Evolutionary conservation across 495 filamentous ascomycete species (phyloP), one percentile per base, ranked within the genome.

Genomic region (Astrocystis sublimbata): DNA sequence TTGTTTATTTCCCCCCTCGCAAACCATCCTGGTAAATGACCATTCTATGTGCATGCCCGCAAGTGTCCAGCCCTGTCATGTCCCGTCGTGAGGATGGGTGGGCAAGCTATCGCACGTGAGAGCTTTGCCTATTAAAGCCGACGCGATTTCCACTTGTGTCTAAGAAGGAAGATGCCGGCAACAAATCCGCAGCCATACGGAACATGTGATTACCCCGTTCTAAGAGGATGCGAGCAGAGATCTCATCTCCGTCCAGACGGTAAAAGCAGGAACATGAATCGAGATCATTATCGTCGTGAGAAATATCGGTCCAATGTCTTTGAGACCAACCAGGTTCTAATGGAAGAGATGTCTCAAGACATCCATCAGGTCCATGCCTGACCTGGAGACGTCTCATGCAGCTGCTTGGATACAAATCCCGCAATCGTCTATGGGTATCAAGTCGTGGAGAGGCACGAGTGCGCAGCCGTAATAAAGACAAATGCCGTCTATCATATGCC

Each of bases 401-500:
- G 70, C 75, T 76, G 75, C 73, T 63, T 68, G 70, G 67, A 66
- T 70, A 65, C 69, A 66, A 66, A 72, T 70, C 64, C 68, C 71
- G 71, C 70, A 72, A 67, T 73, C 73, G 72, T 78, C 75, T 76
- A 77, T 72, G 70, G 83, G 85, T 72, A 72, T 72, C 70, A 72
- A 72, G 67, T 72, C 64, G 85, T 87, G 88, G 86, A 81, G 83
- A 68, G 70, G 74, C 66, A 71, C 68, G 68, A 70, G 71, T 62
- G 64, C 73, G 71, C 66, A 77, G 73, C 69, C 75, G 75, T 76
- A 75, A 76, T 60, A 77, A 79, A 88, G 86, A 81, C 80, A 82
- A 89, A 89, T 87, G 87, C 86, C 88, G 81, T 91, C 88, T 91
- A 90, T 89, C 78, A 79, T 85, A 85, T 89, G 84, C 85, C 74